Conservation (phyloP, 1,284 basidiomycete species). For the Naganishia sp. region DNA sequence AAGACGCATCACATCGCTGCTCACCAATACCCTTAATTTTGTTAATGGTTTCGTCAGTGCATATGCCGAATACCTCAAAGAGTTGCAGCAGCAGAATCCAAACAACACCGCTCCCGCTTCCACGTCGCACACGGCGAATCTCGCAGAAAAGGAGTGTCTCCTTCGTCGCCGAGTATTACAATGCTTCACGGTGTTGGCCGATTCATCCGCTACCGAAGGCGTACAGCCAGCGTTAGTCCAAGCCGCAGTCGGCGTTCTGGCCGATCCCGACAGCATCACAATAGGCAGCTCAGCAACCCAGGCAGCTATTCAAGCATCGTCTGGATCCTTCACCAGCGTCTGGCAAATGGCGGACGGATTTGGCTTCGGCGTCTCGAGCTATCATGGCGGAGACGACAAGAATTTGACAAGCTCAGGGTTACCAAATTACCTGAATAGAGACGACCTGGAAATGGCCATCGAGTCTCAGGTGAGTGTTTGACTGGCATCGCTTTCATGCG, state of each 20-base stretch:
- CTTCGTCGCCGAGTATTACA: slow-evolving; percentile 83
- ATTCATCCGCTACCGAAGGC: slow-evolving; percentile 74
- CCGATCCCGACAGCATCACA: slow-evolving; percentile 63
- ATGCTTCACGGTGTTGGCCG: slow-evolving; percentile 81
- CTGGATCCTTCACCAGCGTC: slow-evolving; percentile 78
- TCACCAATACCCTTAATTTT: slow-evolving; percentile 89
- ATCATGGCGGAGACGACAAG: slow-evolving; percentile 54
- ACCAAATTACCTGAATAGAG: slow-evolving; percentile 70
- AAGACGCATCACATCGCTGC: slow-evolving; percentile 77
- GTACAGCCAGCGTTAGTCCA: slow-evolving; percentile 80
- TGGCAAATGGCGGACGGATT: slow-evolving; percentile 89
- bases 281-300: slow-evolving; percentile 78
- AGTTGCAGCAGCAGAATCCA: slow-evolving; percentile 43
- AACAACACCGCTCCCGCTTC: slow-evolving; percentile 24
- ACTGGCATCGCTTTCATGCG: background rate
- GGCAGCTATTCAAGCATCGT: slow-evolving; percentile 85
- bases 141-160: slow-evolving; percentile 78
- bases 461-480: slow-evolving; percentile 65
- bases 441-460: slow-evolving; percentile 72
- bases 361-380: slow-evolving; percentile 84
- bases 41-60: slow-evolving; percentile 63
- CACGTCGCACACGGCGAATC: slow-evolving; percentile 35
- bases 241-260: slow-evolving; percentile 78
- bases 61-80: slow-evolving; percentile 52
- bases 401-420: slow-evolving; percentile 36